Base-by-base conservation (phyloP, 2,329 filamentous ascomycete species). In the Helminthosporium solani region DNA sequence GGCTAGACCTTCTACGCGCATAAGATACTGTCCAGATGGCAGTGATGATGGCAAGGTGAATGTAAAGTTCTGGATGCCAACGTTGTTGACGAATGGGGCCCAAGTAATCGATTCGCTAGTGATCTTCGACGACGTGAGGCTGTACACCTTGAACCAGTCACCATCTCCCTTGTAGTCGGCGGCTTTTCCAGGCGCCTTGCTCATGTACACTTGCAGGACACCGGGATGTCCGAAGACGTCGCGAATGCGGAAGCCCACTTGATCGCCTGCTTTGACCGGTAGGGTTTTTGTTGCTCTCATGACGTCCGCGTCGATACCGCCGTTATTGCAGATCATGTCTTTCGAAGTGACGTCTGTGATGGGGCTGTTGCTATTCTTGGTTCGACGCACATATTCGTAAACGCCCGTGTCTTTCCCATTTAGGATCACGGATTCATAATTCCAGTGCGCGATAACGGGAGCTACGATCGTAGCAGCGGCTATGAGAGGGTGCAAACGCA, bases 1-100 rank as follows among this genome's bases (percentile, higher is more conserved):
- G 8, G 64, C 73, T 44, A 78, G 73, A 44, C 76, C 74, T 59
- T 77, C 75, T 33, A 72, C 61, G 9, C 75, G 63, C 14, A 77
- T 54, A 9, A 78, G 61, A 55, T 77, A 77, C 49, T 77, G 64
- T 6, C 74, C 74, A 3, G 61, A 55, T 4, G 74, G 73, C 1
- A 65, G 61, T 28, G 60, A 63, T 21, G 57, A 61, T 2, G 75
- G 74, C 27, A 77, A 67, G 1, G 62, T 67, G 35, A 70, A 70
- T 19, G 44, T 61, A 45, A 63, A 56, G 9, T 25, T 25, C 23
- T 25, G 53, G 37, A 2, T 50, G 53, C 47, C 57, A 52, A 42
- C 33, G 45, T 46, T 16, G 20, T 27, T 31, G 11, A 15, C 20
- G 18, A 49, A 11, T 39, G 33, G 39, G 16, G 9, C 20, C 28